Conservation (phyloP, 2,329 filamentous ascomycete species). For the Trichoderma semiorbis region DNA sequence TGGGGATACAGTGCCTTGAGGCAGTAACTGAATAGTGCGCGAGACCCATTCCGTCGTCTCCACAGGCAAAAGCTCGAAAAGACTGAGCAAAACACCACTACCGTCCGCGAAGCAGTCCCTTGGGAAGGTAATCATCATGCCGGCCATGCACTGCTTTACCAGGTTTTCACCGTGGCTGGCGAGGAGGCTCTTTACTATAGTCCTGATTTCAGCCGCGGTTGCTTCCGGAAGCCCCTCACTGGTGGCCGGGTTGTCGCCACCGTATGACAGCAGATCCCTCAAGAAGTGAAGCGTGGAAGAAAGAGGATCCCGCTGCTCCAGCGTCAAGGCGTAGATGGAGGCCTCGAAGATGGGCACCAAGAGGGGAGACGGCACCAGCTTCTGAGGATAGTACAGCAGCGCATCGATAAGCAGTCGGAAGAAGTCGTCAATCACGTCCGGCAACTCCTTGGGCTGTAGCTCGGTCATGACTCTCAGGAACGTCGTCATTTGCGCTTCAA, state of each 20-base stretch:
- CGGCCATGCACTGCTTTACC: slow-evolving; percentile 85
- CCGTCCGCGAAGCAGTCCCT: slow-evolving; percentile 93
- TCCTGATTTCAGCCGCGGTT: slow-evolving; percentile 66
- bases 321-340: slow-evolving; percentile 76
- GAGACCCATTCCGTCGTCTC: slow-evolving; percentile 81
- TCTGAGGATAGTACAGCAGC: slow-evolving; percentile 85
- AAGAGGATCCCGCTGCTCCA: slow-evolving; percentile 89
- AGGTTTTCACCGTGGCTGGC: slow-evolving; percentile 69
- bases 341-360: slow-evolving; percentile 83
- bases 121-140: slow-evolving; percentile 99
- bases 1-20: slow-evolving; percentile 73
- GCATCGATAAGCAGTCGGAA: slow-evolving; percentile 91
- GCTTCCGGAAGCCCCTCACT: slow-evolving; percentile 54
- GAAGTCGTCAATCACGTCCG: slow-evolving; percentile 89
- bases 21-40: slow-evolving; percentile 77
- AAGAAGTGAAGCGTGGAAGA: slow-evolving; percentile 91
- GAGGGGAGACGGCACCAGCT: slow-evolving; percentile 74
- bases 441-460: slow-evolving; percentile 68
- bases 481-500: slow-evolving; percentile 85
- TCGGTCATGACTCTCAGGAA: slow-evolving; percentile 89
- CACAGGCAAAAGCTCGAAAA: slow-evolving; percentile 82
- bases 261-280: slow-evolving; percentile 86
- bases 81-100: slow-evolving; percentile 81
- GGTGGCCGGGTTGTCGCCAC: slow-evolving; percentile 67
- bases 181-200: slow-evolving; percentile 70